phyloP scores from a whole-genome alignment of 2,329 filamentous ascomycete species.

The Furcasterigmium furcatum region DNA sequence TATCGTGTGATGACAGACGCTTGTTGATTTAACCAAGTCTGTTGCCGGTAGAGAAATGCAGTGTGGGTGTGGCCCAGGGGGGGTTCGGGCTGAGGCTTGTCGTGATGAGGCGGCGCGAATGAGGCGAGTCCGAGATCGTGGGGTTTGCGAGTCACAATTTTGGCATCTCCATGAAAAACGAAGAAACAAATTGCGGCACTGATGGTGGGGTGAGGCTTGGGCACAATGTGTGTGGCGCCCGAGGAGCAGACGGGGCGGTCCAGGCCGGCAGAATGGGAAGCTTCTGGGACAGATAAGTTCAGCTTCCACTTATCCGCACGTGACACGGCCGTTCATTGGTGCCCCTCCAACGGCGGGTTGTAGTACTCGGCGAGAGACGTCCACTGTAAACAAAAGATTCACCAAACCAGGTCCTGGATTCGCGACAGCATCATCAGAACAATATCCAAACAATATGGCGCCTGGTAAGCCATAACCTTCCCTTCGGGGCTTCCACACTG shows the following conservation, averaged over 20 bases:
- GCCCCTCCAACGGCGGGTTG: not conserved
- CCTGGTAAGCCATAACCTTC: too few relatives aligned
- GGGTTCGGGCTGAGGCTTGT: not conserved
- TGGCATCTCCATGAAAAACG: not conserved
- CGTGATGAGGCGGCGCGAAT: not conserved
- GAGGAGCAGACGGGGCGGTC: slow-evolving; percentile 15
- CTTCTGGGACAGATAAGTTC: slow-evolving; percentile 7
- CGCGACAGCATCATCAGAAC: too few relatives aligned
- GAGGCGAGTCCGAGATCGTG: not conserved
- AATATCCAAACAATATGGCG: not conserved
- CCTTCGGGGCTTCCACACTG: too few relatives aligned
- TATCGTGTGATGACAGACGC: not conserved
- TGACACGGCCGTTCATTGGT: slow-evolving; percentile 1
- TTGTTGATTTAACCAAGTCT: not conserved
- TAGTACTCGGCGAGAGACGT: not conserved
- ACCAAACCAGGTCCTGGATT: too few relatives aligned
- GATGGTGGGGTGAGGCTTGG: slow-evolving; percentile 7
- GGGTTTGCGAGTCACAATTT: slow-evolving; percentile 7
- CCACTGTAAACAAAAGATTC: slow-evolving; percentile 4
- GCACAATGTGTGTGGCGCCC: not conserved
- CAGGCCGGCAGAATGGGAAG: slow-evolving; percentile 22
- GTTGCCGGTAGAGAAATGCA: too few relatives aligned
- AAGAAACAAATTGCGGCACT: slow-evolving; percentile 5
- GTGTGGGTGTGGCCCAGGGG: too few relatives aligned
- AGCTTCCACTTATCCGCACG: slow-evolving; percentile 2